Evolutionary conservation across 2,329 filamentous ascomycete genomes (phyloP).

Genomic region (Verticillium zaregamsianum): DNA sequence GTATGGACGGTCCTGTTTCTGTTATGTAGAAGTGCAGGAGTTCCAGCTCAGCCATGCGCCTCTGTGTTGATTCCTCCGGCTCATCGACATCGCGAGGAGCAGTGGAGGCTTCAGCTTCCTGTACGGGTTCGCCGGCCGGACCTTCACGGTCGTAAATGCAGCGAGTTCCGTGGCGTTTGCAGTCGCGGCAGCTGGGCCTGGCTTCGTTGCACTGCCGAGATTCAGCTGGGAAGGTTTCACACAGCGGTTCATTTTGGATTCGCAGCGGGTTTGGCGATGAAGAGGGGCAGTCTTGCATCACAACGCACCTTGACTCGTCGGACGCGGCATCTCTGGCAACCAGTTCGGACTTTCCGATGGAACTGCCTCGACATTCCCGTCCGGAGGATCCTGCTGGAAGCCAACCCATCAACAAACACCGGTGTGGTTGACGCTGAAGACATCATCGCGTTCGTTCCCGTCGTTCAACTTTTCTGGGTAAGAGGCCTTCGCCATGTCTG

Average conservation of each 20-base stretch:
- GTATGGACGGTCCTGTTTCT: not conserved
- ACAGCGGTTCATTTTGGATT: not conserved
- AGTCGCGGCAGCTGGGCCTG: not conserved
- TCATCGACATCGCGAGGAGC: not conserved
- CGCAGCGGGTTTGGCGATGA: too few species aligned
- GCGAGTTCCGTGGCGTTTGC: not conserved
- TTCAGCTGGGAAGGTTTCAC: not conserved
- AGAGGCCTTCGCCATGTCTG: too few species aligned
- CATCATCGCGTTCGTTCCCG: too few species aligned
- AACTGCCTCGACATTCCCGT: not conserved
- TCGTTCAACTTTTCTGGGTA: too few species aligned
- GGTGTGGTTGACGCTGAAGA: too few species aligned
- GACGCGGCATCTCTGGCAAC: not conserved
- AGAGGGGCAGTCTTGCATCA: not conserved
- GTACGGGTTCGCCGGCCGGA: not conserved
- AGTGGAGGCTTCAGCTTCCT: not conserved
- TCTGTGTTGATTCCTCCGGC: not conserved
- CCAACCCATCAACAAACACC: too few species aligned
- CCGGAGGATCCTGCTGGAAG: not conserved
- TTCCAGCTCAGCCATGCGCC: not conserved
- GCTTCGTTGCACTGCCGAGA: not conserved
- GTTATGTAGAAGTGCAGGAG: not conserved
- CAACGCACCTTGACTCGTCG: not conserved
- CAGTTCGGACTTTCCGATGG: not conserved
- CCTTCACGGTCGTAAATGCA: not conserved